Percentiles rank a stretch among this genome's conserved stretches.
Evolutionary conservation across 306 rosid genomes (phyloP).

Genomic region (Gastrolobium bilobum): DNA sequence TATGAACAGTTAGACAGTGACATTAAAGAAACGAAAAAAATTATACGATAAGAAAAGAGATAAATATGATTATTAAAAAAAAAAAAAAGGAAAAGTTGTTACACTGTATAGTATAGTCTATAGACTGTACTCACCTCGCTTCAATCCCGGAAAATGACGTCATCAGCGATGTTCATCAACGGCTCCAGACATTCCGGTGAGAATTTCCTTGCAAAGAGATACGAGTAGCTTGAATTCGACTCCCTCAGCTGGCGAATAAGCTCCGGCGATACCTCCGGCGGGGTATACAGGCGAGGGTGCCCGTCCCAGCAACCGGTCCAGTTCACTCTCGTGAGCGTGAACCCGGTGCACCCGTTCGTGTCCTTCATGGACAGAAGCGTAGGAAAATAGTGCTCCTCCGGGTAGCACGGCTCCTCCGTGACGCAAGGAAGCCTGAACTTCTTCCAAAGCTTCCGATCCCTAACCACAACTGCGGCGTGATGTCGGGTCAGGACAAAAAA

Average conservation of each 20-base stretch:
- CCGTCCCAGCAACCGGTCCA: conserved; percentile 78
- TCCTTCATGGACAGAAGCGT: conserved; percentile 73
- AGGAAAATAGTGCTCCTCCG: conserved; percentile 79
- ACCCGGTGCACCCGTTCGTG: conserved; percentile 61
- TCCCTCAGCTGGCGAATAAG: conserved; percentile 56
- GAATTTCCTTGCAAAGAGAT: conserved; percentile 74
- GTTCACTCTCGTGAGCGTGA: conserved; percentile 73
- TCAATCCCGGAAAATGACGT: conserved; percentile 67
- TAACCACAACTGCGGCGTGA: conserved; percentile 60
- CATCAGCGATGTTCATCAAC: conserved; percentile 64
- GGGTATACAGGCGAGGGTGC: conserved; percentile 64
- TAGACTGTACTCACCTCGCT: conserved; percentile 32
- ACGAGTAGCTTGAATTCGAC: conserved; percentile 58
- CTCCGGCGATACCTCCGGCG: conserved; percentile 59
- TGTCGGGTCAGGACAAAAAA: conserved; percentile 58
- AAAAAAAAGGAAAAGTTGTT: not conserved
- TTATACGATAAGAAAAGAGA: not conserved
- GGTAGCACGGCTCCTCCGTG: conserved; percentile 64
- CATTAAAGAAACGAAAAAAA: not conserved
- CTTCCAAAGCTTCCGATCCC: conserved; percentile 60
- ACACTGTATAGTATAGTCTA: not conserved
- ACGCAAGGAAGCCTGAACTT: conserved; percentile 69
- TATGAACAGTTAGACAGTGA: not conserved
- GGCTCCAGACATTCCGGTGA: conserved; percentile 60
- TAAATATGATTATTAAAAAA: not conserved